Conservation (phyloP, 1,284 basidiomycete species). For the Garcileccinum viscosum region DNA sequence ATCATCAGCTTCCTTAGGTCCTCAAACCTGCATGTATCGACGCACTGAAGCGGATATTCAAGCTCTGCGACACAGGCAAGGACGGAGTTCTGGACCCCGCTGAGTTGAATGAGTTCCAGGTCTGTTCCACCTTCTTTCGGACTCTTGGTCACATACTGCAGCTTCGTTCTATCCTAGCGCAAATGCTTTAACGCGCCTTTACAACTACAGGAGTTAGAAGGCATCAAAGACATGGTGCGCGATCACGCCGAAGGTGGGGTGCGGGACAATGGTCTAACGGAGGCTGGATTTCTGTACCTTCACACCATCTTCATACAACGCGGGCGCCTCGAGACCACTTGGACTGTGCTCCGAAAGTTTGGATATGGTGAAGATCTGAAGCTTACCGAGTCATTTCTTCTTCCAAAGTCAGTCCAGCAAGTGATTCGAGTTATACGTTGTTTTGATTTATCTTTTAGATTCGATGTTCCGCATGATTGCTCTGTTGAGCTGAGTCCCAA, state of each 20-base stretch:
- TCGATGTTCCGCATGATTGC: constrained; percentile 92
- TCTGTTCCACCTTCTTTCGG: constrained; percentile 40
- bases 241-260: constrained; percentile 75
- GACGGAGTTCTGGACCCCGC: constrained; percentile 89
- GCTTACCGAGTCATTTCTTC: constrained; percentile 86
- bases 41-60: constrained; percentile 93
- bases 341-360: constrained; percentile 94
- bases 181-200: constrained; percentile 96
- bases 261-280: constrained; percentile 82
- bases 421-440: background rate
- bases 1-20: constrained; percentile 54
- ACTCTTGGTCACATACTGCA: constrained; percentile 4
- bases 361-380: constrained; percentile 95
- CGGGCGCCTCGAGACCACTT: constrained; percentile 95
- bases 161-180: constrained; percentile 53
- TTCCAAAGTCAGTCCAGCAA: constrained; percentile 70
- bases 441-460: constrained; percentile 53
- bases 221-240: constrained; percentile 86
- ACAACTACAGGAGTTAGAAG: constrained; percentile 91
- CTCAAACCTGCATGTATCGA: constrained; percentile 92
- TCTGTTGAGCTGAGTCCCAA: constrained; percentile 93
- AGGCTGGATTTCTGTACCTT: constrained; percentile 92
- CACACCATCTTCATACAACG: constrained; percentile 98
- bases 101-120: constrained; percentile 97
- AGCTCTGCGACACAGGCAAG: constrained; percentile 93